Evolutionary conservation across 2,329 filamentous ascomycete species (phyloP).

Genomic region (Scopulariopsis brevicaulis): DNA sequence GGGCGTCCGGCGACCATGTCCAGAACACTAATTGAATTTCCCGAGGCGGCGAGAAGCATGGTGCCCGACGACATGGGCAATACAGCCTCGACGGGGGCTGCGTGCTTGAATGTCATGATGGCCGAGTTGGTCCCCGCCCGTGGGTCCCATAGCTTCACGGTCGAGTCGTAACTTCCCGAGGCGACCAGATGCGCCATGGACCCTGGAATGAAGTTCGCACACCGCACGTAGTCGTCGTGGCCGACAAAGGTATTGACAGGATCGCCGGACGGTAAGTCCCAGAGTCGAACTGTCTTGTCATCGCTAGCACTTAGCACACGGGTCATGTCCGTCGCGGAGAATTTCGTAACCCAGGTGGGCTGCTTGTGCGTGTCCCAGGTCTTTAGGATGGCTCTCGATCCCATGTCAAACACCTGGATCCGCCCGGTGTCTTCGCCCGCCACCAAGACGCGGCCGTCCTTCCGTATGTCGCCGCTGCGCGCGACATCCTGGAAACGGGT

Average conservation of each 20-base stretch:
- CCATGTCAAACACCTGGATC: constrained; percentile 91
- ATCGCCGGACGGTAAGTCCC: constrained; percentile 78
- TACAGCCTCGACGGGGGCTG: constrained; percentile 80
- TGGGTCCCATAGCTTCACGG: constrained; percentile 88
- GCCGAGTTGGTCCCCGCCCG: constrained; percentile 52
- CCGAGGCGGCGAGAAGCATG: constrained; percentile 72
- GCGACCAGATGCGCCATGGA: constrained; percentile 64
- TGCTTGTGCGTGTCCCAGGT: constrained; percentile 94
- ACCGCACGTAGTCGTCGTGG: constrained; percentile 86
- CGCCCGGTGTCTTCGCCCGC: constrained; percentile 86
- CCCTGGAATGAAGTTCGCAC: constrained; percentile 73
- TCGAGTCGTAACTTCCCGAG: constrained; percentile 90
- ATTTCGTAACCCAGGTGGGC: constrained; percentile 84
- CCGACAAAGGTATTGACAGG: constrained; percentile 71
- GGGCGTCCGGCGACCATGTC: constrained; percentile 88
- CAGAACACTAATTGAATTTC: constrained; percentile 79
- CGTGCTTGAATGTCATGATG: constrained; percentile 92
- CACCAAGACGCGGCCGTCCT: constrained; percentile 79
- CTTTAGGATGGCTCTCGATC: constrained; percentile 79
- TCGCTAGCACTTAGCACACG: constrained; percentile 82
- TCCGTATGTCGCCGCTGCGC: constrained; percentile 76
- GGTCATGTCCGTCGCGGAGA: constrained; percentile 82
- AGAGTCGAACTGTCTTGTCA: constrained; percentile 83
- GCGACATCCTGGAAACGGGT: constrained; percentile 88
- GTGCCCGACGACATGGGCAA: constrained; percentile 79